phyloP scores from a whole-genome alignment of 169 alveolate species.

The Theileria annulata region DNA sequence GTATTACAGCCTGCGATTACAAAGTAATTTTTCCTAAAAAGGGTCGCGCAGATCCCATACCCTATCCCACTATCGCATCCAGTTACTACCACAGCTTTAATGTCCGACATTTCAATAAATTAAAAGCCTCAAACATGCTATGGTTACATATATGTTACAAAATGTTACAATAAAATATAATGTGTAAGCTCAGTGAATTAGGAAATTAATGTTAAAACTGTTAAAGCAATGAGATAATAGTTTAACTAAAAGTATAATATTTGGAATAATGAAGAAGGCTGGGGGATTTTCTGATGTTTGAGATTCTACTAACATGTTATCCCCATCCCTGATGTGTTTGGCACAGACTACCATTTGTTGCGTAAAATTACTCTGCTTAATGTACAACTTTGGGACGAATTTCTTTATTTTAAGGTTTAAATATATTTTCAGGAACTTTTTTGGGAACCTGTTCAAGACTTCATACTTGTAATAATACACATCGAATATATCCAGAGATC shows the following conservation, averaged over 20 bases:
- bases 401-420: neutral
- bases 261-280: neutral
- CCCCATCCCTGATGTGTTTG: neutral
- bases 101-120: neutral
- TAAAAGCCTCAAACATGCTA: neutral
- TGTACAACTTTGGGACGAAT: neutral
- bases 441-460: neutral
- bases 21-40: conserved; percentile 27
- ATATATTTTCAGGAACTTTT: neutral
- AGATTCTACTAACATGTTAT: neutral
- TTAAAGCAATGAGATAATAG: neutral
- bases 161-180: neutral
- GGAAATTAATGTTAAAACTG: neutral
- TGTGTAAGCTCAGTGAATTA: neutral
- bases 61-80: conserved; percentile 69
- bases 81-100: conserved; percentile 39
- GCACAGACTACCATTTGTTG: neutral
- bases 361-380: neutral
- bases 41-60: conserved; percentile 26
- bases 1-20: conserved; percentile 47
- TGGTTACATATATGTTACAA: neutral
- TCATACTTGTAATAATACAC: conserved; percentile 15
- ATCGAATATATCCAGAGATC: neutral
- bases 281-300: neutral
- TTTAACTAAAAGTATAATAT: neutral